Conservation (phyloP, 169 alveolate species). For the Eimeria sp. region DNA sequence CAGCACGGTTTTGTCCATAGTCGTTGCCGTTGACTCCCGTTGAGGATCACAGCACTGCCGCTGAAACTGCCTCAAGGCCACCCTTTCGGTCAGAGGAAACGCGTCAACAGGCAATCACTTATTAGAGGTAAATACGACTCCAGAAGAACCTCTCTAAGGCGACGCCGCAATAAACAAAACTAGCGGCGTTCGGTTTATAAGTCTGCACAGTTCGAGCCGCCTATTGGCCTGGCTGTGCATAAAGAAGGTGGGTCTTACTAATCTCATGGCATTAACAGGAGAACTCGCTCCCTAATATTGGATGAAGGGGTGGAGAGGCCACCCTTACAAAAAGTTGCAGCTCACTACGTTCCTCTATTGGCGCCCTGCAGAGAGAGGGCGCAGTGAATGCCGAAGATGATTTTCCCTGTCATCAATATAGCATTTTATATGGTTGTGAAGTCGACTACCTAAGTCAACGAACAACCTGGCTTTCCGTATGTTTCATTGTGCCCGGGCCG, state of each 20-base stretch:
- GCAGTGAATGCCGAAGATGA: background rate
- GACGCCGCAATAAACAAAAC: background rate
- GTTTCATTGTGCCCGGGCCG: background rate
- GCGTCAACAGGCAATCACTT: too few relatives aligned
- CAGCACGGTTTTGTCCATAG: conserved; percentile 65
- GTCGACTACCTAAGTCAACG: background rate
- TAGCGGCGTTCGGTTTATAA: background rate
- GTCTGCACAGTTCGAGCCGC: background rate
- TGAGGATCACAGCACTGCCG: background rate
- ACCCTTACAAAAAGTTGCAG: background rate
- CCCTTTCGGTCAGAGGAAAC: background rate
- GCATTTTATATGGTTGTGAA: background rate
- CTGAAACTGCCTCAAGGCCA: background rate
- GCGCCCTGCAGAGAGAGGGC: background rate
- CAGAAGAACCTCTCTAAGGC: too few relatives aligned
- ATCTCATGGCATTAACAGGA: background rate
- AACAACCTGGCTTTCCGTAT: background rate
- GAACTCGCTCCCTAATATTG: background rate
- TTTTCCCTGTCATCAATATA: too few relatives aligned
- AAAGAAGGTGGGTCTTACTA: background rate
- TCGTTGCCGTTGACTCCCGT: background rate
- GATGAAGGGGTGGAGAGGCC: background rate
- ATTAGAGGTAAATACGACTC: background rate
- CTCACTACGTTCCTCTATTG: background rate
- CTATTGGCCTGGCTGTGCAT: background rate